Base-by-base conservation (phyloP, 805 yeast species). In the Metschnikowia gruessii region DNA sequence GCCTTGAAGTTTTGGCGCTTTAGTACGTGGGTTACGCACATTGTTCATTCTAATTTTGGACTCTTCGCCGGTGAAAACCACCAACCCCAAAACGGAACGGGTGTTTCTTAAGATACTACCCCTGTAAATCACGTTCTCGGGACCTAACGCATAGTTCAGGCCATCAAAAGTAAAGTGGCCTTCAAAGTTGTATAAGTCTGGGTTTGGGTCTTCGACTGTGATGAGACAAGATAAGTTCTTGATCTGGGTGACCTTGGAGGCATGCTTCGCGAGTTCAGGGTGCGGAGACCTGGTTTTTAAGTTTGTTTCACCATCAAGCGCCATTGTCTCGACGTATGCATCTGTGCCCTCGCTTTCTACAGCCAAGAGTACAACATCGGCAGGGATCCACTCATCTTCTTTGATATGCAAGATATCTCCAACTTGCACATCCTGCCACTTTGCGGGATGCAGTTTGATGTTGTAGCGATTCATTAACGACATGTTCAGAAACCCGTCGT, bases 11-110 rank as follows among this genome's bases (percentile, higher is more conserved):
- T 91, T 87, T 1, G 99, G 99, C 0, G 97, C 90, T 64, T 95
- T 95, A 0, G 86, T 82, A 59, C 98, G 75, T 12, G 96, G 95
- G 58, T 89, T 87, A 57, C 82, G 85, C 43, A 89, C 77, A 9
- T 97, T 92, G 67, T 94, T 95, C 96, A 90, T 88, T 65, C 98
- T 79, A 45, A 94, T 88, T 60, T 94, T 94, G 8, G 97, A 80
- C 66, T 94, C 99, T 66, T 89, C 97, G 49, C 99, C 99, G 0
- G 96, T 83, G 74, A 89, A 95, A 0, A 91, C 74, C 3, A 89
- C 97, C 54, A 92, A 60, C 0, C 97, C 99, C 19, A 87, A 60
- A 3, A 82, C 75, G 13, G 79, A 72, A 10, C 76, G 76, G 0
- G 99, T 94, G 64, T 94, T 94, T 63, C 99, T 79, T 33, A 94